Evolutionary conservation across 2,329 filamentous ascomycete species (phyloP).

Genomic region (Tolypocladium tundrense): DNA sequence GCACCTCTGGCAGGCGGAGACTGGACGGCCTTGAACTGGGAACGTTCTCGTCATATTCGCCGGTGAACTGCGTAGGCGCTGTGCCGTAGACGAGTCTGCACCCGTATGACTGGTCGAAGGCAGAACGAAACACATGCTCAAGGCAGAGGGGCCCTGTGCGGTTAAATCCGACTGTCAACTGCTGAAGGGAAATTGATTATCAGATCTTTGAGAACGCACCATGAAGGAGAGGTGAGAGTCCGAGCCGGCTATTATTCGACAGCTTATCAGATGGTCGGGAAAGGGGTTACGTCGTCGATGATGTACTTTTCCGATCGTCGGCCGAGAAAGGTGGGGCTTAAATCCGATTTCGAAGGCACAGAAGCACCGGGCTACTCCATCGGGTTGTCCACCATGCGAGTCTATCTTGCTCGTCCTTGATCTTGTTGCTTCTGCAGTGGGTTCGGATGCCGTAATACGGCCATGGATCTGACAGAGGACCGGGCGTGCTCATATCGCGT

Average conservation of each 20-base stretch:
- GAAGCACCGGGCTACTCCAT: no score
- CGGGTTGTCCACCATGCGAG: no score
- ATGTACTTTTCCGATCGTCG: background rate
- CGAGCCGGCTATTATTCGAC: background rate
- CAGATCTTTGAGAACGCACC: background rate
- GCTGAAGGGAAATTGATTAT: no score
- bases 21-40: background rate
- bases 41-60: background rate
- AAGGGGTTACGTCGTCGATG: background rate
- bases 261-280: background rate
- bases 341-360: no score
- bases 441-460: no score
- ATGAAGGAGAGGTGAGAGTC: background rate
- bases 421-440: no score
- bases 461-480: no score
- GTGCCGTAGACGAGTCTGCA: no score
- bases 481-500: no score
- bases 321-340: background rate
- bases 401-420: background rate
- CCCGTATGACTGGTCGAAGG: no score
- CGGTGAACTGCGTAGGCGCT: background rate
- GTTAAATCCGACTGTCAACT: background rate
- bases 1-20: background rate
- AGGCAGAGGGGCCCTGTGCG: background rate
- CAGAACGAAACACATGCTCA: no score